A percentile compares a stretch with the other conserved stretches of the same genome.
Conservation (phyloP, 2,329 filamentous ascomycete genomes). For the Fusarium cicatricum region DNA sequence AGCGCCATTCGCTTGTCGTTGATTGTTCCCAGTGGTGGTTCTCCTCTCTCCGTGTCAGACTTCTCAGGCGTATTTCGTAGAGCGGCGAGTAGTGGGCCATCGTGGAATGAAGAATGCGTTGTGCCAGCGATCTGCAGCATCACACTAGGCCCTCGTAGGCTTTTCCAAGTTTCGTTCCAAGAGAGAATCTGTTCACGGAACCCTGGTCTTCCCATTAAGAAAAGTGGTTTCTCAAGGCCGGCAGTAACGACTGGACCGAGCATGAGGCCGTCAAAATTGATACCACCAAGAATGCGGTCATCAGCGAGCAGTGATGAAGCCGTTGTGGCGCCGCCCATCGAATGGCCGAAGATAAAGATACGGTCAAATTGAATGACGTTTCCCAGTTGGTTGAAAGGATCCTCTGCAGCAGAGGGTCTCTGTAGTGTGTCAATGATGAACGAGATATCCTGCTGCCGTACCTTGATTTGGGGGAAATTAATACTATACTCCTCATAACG, state of each 20-base stretch:
- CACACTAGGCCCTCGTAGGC: conserved; percentile 15
- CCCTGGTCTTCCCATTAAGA: conserved; percentile 2
- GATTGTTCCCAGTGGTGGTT: too few relatives aligned
- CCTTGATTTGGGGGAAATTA: too few relatives aligned
- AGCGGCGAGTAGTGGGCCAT: conserved; percentile 21
- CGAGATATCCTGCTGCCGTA: conserved; percentile 45
- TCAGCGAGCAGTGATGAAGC: conserved; percentile 43
- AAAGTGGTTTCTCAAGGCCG: conserved; percentile 36
- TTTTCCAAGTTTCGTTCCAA: too few relatives aligned
- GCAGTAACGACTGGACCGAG: conserved; percentile 28
- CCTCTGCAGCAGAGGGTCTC: too few relatives aligned
- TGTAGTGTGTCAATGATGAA: conserved; percentile 49
- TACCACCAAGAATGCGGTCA: conserved; percentile 44
- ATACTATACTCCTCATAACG: too few relatives aligned
- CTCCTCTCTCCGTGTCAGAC: too few relatives aligned
- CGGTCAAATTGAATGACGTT: too few relatives aligned
- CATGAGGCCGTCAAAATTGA: conserved; percentile 50
- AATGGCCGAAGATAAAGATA: conserved; percentile 48
- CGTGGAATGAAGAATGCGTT: conserved; percentile 15
- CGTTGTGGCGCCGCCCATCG: conserved; percentile 47
- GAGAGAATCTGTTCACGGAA: conserved; percentile 11
- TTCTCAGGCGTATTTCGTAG: too few relatives aligned
- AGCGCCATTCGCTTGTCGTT: too few relatives aligned
- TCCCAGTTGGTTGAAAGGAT: too few relatives aligned
- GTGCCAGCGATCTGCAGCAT: conserved; percentile 8